A percentile compares a stretch with the other conserved stretches of the same genome.
These are phyloP conservation scores for Rubroboletus pulcherrimus DNA, from an alignment of 768 basidiomycete genomes.

Conservation along the genomic window DNA sequence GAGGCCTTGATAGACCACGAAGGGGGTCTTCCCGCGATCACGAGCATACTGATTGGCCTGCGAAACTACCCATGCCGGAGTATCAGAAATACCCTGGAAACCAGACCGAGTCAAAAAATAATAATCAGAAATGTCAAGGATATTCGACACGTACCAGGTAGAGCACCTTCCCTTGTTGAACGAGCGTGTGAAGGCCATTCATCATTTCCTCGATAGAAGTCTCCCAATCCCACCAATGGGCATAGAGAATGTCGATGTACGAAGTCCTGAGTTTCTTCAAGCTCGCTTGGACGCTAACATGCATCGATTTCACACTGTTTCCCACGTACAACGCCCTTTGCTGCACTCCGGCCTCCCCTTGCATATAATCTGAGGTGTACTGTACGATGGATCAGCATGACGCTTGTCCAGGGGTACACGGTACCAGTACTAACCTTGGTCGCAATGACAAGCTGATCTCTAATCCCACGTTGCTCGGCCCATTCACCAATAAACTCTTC, in stretches of 20 bases:
- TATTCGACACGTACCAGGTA: conserved; percentile 31
- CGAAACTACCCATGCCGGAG: conserved; percentile 49
- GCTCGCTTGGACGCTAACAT: conserved; percentile 31
- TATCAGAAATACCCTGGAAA: conserved; percentile 38
- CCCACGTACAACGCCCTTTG: conserved; percentile 32
- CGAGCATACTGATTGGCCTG: conserved; percentile 50
- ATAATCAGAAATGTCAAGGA: neutral
- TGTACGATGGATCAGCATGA: neutral
- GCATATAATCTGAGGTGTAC: conserved; percentile 24
- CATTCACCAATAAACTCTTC: conserved; percentile 53
- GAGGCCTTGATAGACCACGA: conserved; percentile 49
- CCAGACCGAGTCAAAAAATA: neutral
- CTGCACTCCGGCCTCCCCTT: conserved; percentile 7
- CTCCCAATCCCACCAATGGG: conserved; percentile 51
- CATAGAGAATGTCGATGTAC: conserved; percentile 57
- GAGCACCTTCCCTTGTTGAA: conserved; percentile 42
- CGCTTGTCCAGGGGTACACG: neutral
- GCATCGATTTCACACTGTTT: conserved; percentile 37
- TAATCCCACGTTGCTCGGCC: conserved; percentile 39
- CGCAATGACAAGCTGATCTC: conserved; percentile 48
- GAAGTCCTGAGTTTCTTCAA: conserved; percentile 52
- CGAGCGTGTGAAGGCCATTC: conserved; percentile 41
- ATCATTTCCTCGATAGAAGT: conserved; percentile 46
- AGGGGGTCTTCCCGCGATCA: conserved; percentile 45
- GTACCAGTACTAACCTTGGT: conserved; percentile 34